phyloP scores from a whole-genome alignment of 306 rosid species.

The Acacia melanoxylon region DNA sequence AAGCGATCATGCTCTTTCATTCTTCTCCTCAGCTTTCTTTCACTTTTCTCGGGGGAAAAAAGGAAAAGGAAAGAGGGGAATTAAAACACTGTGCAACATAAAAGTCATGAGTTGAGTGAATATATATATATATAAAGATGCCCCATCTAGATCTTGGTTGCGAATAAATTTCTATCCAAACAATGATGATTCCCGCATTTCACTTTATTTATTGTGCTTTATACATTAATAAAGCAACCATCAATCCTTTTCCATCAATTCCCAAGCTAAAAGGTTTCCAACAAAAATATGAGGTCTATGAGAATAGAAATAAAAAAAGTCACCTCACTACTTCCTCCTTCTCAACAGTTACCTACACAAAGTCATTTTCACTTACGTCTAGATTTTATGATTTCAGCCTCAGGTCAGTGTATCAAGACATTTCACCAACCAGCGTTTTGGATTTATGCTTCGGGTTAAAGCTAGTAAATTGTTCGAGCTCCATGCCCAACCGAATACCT shows the following conservation, averaged over 20 bases:
- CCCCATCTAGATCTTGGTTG: slow-evolving; percentile 51
- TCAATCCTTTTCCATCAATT: slow-evolving; percentile 71
- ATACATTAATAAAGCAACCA: slow-evolving; percentile 36
- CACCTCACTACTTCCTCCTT: neutral
- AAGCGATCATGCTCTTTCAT: slow-evolving; percentile 56
- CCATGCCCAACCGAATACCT: neutral
- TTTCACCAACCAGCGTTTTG: neutral
- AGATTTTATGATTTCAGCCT: neutral
- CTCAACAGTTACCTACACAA: neutral
- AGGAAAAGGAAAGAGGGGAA: slow-evolving; percentile 30
- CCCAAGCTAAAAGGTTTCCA: slow-evolving; percentile 77
- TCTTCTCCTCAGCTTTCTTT: slow-evolving; percentile 39
- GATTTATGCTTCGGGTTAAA: neutral
- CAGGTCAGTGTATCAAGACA: neutral
- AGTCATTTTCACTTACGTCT: neutral
- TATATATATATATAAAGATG: slow-evolving; percentile 44
- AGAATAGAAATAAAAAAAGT: slow-evolving; percentile 52
- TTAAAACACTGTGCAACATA: slow-evolving; percentile 41
- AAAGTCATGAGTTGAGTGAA: slow-evolving; percentile 54
- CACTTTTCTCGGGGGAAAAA: slow-evolving; percentile 44
- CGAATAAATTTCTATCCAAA: slow-evolving; percentile 62
- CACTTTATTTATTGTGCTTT: slow-evolving; percentile 49
- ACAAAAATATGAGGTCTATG: slow-evolving; percentile 43
- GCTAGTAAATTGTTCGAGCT: neutral
- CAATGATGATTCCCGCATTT: slow-evolving; percentile 54